Percentiles rank a stretch among this genome's conserved stretches.
Evolutionary conservation across 495 filamentous ascomycete genomes (phyloP).

Genomic region (Penicillium waksmanii): DNA sequence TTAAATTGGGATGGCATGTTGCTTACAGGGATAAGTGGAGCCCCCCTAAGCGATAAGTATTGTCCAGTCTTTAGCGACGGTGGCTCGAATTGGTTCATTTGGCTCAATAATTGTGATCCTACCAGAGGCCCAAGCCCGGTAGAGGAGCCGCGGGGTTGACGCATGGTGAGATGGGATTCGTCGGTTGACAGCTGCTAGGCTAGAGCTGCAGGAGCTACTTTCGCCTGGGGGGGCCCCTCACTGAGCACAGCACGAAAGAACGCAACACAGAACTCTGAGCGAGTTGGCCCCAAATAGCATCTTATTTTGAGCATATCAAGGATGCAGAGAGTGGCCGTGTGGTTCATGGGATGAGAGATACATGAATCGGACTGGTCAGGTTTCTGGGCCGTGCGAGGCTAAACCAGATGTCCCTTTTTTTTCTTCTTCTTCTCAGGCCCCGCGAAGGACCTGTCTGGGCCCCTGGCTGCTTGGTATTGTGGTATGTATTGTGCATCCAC

Average conservation of each 20-base stretch:
- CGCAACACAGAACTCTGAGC: background rate
- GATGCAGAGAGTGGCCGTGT: background rate
- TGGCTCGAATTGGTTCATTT: background rate
- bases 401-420: background rate
- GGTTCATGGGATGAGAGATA: background rate
- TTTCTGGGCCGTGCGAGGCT: slow-evolving; percentile 1
- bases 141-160: background rate
- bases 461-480: background rate
- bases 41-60: background rate
- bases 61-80: background rate
- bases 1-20: slow-evolving; percentile 1
- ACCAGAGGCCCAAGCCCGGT: background rate
- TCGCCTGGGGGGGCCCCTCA: background rate
- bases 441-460: background rate
- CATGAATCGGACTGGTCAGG: slow-evolving; percentile 2
- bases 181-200: background rate
- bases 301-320: no score
- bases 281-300: no score
- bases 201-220: background rate
- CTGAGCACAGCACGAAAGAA: background rate
- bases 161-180: slow-evolving; percentile 2
- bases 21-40: background rate
- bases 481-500: background rate
- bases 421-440: background rate
- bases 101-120: background rate